Evolutionary conservation across 1,139 yeast species (phyloP), one percentile per base, ranked within the genome.

Genomic region (Yamadazyma buinensis): DNA sequence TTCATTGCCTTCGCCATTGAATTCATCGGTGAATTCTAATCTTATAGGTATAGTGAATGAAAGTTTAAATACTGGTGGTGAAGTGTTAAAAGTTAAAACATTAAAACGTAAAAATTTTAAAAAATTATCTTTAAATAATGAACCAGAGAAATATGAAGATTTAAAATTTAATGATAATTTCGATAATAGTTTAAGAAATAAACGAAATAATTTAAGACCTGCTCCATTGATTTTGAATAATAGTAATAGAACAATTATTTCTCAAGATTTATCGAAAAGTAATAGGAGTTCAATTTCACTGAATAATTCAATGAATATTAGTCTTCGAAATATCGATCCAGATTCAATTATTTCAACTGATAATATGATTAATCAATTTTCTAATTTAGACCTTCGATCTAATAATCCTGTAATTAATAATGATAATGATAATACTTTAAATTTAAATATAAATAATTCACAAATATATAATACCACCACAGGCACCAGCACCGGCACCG

Each of bases 101-200:
- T 59, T 86, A 41, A 77, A 76, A 43, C 71, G 95, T 37, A 77
- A 84, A 47, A 87, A 87, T 54, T 67, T 84, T 54, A 87, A 87
- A 55, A 73, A 84, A 42, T 67, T 86, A 29, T 77, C 83, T 23
- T 61, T 86, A 27, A 30, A 27, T 15, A 35, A 32, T 20, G 40
- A 40, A 12, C 9, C 20, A 20, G 24, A 32, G 13, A 36, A 35
- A 8, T 28, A 33, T 10, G 40, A 38, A 14, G 44, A 47, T 17
- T 26, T 36, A 10, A 42, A 46, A 14, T 39, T 39, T 19, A 42
- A 44, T 29, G 34, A 44, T 7, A 39, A 35, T 17, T 39, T 49
- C 10, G 34, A 44, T 7, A 40, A 36, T 17, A 40, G 51, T 11
- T 40, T 49, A 29, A 38, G 50, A 23, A 39, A 42, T 15, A 49